Percentiles rank a stretch among this genome's conserved stretches.
Conservation (phyloP, 345 rosid species). For the Dipteronia sinensis region DNA sequence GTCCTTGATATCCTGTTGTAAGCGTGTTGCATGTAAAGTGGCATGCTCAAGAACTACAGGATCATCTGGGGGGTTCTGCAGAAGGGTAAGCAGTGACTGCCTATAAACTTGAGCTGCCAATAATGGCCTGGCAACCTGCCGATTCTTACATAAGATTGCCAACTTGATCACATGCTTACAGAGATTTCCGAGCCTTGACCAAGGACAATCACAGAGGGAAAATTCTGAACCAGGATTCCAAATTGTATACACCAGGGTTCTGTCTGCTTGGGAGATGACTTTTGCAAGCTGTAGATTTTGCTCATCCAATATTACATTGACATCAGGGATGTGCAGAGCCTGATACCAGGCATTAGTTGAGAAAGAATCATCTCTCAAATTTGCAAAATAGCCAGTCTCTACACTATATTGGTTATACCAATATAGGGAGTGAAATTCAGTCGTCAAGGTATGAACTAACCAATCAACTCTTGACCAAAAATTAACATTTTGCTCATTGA, state of each 20-base stretch:
- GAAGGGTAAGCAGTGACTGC: constrained; percentile 46
- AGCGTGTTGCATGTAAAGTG: constrained; percentile 36
- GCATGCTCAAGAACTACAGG: constrained; percentile 54
- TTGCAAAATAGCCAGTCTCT: constrained; percentile 47
- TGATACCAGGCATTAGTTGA: constrained; percentile 49
- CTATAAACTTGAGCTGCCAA: constrained; percentile 44
- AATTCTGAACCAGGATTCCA: constrained; percentile 67
- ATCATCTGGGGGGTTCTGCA: constrained; percentile 49
- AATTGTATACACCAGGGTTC: constrained; percentile 37
- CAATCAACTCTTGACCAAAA: constrained; percentile 49
- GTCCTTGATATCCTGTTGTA: constrained; percentile 53
- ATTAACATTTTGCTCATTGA: constrained; percentile 33
- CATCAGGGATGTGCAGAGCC: constrained; percentile 44
- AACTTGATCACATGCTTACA: constrained; percentile 58
- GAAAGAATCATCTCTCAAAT: constrained; percentile 38
- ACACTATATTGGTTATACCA: constrained; percentile 46
- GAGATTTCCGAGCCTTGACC: constrained; percentile 49
- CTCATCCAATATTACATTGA: constrained; percentile 46
- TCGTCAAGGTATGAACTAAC: constrained; percentile 49
- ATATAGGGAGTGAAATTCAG: constrained; percentile 50
- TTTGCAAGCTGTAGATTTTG: constrained; percentile 49
- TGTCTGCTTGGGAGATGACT: constrained; percentile 48
- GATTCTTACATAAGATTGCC: constrained; percentile 45
- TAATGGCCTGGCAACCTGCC: constrained; percentile 52
- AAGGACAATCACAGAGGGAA: constrained; percentile 47